Conservation (phyloP, 495 filamentous ascomycete species). For the Aspergillus sclerotiicarbonarius region DNA sequence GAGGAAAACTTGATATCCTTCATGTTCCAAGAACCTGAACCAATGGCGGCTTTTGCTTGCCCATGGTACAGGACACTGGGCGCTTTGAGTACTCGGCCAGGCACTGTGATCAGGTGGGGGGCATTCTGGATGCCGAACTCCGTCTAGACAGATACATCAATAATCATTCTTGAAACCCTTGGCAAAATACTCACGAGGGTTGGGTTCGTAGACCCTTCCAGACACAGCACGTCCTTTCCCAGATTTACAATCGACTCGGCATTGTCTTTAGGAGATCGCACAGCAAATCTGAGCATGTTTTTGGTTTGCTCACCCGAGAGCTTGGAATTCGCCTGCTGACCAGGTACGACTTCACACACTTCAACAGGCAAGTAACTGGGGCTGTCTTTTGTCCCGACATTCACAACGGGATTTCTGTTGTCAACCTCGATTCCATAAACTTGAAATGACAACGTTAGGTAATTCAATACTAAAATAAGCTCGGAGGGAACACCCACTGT, state of each 20-base stretch:
- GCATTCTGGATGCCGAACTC: constrained; percentile 57
- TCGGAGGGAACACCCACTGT: constrained; percentile 32
- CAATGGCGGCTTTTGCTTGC: constrained; percentile 21
- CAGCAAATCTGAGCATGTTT: constrained; percentile 68
- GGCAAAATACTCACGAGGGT: constrained; percentile 14
- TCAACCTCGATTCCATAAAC: constrained; percentile 44
- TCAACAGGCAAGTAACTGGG: constrained; percentile 69
- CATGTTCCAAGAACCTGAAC: constrained; percentile 55
- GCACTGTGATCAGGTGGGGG: constrained; percentile 60
- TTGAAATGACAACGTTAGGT: constrained; percentile 15
- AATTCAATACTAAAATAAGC: neutral
- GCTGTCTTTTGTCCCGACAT: constrained; percentile 57
- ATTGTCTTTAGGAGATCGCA: constrained; percentile 62
- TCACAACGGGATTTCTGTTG: constrained; percentile 60
- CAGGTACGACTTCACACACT: constrained; percentile 59
- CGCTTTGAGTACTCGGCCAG: constrained; percentile 56
- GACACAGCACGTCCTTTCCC: constrained; percentile 50
- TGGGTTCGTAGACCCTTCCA: constrained; percentile 18
- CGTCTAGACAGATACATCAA: constrained; percentile 24
- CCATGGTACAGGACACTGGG: constrained; percentile 54
- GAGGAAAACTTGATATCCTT: constrained; percentile 41
- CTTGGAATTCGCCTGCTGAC: constrained; percentile 57
- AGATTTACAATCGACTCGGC: constrained; percentile 59
- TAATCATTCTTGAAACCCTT: constrained; percentile 28
- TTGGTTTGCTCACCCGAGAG: constrained; percentile 56